Evolutionary conservation across 129 eudicot species (phyloP), one percentile per base, ranked within the genome.

Genomic region (Artemisia annua): DNA sequence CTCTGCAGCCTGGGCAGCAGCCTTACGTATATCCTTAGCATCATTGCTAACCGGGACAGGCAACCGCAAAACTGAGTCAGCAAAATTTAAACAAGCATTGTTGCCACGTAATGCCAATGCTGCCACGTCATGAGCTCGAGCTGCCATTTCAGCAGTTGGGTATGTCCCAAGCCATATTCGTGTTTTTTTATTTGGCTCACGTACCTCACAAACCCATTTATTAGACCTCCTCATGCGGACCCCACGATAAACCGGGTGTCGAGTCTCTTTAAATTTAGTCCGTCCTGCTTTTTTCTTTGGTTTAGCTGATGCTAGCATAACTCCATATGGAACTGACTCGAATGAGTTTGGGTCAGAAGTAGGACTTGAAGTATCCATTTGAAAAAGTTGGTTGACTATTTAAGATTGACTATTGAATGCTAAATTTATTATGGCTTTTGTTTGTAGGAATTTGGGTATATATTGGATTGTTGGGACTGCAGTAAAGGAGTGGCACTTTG

Each of bases 101-200:
- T 39, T 70, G 12, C 96, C 96, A 53, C 91, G 68, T n/a, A 90
- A 70, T 7, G 96, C 94, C 75, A 90, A 46, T 13, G 94, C 96
- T 20, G 96, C 96, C 58, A 90, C 91, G 57, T 90, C 96, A 63
- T 90, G 88, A 7, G 96, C 96, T 4, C 96, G 69, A 0, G 96
- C 96, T 3, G 96, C 96, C 96, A 90, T 90, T 83, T 90, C 96
- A 12, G 89, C 83, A 7, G 91, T 90, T 3, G 86, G 91, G 74
- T 85, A 87, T 2, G 96, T 90, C 49, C 96, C 96, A 3, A 90
- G 91, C 96, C 96, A 90, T 39, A 90, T 77, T 16, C 96, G 71
- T 7, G 83, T 49, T 74, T 87, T 71, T 46, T 85, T 83, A 46
- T 55, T 85, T 0, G 94, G 96, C 63, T 84, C 87, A 0, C 96